Percentiles rank a stretch among this genome's conserved stretches.
Evolutionary conservation across 2,329 filamentous ascomycete genomes (phyloP).

Genomic region (Malbranchea cinnamomea): DNA sequence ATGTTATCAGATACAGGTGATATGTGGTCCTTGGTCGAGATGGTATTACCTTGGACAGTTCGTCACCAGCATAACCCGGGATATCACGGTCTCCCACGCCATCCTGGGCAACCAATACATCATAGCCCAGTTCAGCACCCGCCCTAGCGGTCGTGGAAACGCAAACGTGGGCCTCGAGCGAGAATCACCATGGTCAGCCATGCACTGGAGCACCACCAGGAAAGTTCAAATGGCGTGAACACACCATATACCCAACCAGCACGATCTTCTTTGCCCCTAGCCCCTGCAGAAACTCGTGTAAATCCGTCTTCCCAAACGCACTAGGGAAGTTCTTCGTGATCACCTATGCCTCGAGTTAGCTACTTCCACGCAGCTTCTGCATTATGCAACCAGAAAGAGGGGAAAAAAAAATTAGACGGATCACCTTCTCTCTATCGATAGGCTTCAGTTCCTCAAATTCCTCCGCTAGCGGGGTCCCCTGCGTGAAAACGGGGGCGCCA

Average conservation of each 20-base stretch:
- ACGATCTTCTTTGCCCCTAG: constrained; percentile 45
- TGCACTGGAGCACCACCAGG: neutral
- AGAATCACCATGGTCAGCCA: neutral
- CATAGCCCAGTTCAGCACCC: constrained; percentile 45
- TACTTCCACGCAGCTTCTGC: neutral
- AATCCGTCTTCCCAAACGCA: constrained; percentile 45
- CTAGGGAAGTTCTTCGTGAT: constrained; percentile 44
- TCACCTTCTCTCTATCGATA: constrained; percentile 37
- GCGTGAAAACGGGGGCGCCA: constrained; percentile 52
- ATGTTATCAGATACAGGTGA: neutral
- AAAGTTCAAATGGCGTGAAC: neutral
- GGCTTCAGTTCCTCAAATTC: constrained; percentile 47
- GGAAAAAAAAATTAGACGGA: neutral
- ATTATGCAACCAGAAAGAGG: neutral
- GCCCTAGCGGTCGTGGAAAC: constrained; percentile 48
- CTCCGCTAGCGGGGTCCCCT: constrained; percentile 42
- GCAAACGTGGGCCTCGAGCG: constrained; percentile 45
- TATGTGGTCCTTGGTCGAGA: neutral
- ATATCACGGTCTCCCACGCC: constrained; percentile 53
- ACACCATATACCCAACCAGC: constrained; percentile 21
- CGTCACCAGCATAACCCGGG: constrained; percentile 42
- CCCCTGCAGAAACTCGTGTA: constrained; percentile 40
- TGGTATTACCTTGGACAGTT: constrained; percentile 30
- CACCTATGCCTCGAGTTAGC: constrained; percentile 1
- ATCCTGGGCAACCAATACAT: constrained; percentile 47